These are phyloP conservation scores for Boletus eberwhitei DNA, from an alignment of 768 basidiomycete species.

Conservation along the genomic window DNA sequence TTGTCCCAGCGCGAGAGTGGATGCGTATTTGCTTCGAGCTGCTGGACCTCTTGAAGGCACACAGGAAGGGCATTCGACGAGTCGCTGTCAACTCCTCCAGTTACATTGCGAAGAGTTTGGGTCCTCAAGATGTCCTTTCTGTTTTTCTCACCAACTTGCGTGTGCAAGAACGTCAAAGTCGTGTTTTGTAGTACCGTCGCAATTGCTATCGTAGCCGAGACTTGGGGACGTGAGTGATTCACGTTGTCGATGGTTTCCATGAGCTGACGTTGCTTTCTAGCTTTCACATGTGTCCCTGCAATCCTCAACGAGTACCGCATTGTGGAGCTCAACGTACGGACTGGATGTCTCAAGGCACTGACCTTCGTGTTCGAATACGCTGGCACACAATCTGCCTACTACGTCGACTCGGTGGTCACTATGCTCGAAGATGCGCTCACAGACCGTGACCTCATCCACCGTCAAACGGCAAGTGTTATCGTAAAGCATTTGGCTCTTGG, in stretches of 20 bases:
- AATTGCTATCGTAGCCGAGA: conserved; percentile 93
- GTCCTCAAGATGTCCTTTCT: conserved; percentile 95
- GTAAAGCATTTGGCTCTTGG: conserved; percentile 98
- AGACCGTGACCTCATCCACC: conserved; percentile 96
- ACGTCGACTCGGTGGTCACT: conserved; percentile 94
- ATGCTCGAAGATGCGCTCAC: conserved; percentile 98
- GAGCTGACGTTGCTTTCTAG: conserved; percentile 31
- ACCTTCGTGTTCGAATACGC: conserved; percentile 99
- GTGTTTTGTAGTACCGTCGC: conserved; percentile 99
- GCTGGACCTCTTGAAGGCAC: conserved; percentile 94
- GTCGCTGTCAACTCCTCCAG: conserved; percentile 99
- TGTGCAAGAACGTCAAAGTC: conserved; percentile 98
- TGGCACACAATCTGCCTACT: conserved; percentile 94
- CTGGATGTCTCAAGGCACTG: conserved; percentile 96
- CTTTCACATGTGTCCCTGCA: conserved; percentile 98
- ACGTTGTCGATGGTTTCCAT: neutral
- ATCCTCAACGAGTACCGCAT: conserved; percentile 99
- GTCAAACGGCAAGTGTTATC: conserved; percentile 96
- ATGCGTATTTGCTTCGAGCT: conserved; percentile 99
- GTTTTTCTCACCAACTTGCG: conserved; percentile 95
- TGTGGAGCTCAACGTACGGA: conserved; percentile 96
- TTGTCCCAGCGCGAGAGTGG: conserved; percentile 98
- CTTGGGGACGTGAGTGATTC: conserved; percentile 63
- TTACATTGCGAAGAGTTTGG: conserved; percentile 98
- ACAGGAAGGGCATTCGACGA: conserved; percentile 98